Percentiles rank a stretch among this genome's conserved stretches.
Conservation (phyloP, 208 protist species). For the Hexamita inflata region DNA sequence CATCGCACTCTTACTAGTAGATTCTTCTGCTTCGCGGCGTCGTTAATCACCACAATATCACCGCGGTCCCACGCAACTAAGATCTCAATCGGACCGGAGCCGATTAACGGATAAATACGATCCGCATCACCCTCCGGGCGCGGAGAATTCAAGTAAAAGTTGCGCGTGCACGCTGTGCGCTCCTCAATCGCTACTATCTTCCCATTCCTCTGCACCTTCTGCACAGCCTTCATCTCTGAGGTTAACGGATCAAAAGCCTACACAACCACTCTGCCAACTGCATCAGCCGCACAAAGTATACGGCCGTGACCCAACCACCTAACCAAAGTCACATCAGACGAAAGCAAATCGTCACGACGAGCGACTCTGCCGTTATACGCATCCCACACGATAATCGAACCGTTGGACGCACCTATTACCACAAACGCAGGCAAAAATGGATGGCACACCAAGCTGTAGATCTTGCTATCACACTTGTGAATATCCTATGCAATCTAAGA, state of each 20-base stretch:
- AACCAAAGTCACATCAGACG: no score
- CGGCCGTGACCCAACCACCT: no score
- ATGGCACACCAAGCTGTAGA: no score
- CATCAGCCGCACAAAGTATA: neutral
- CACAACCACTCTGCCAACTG: neutral
- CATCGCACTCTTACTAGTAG: constrained; percentile 1
- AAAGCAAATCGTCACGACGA: no score
- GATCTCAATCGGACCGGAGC: neutral
- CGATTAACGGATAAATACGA: neutral
- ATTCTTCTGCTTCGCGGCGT: neutral
- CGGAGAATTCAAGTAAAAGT: neutral
- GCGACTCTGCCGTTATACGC: no score
- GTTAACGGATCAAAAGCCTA: neutral
- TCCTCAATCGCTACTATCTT: neutral
- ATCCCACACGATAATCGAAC: no score
- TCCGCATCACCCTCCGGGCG: neutral
- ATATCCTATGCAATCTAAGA: no score
- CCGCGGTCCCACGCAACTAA: neutral
- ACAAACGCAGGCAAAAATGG: no score
- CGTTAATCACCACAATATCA: neutral
- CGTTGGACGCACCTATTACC: no score
- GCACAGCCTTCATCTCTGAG: neutral
- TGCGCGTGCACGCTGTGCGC: neutral
- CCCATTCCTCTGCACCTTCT: neutral
- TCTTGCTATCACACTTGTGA: no score